Evolutionary conservation across 2,329 filamentous ascomycete species (phyloP), one percentile per base, ranked within the genome.

Genomic region (Fusarium irregulare): DNA sequence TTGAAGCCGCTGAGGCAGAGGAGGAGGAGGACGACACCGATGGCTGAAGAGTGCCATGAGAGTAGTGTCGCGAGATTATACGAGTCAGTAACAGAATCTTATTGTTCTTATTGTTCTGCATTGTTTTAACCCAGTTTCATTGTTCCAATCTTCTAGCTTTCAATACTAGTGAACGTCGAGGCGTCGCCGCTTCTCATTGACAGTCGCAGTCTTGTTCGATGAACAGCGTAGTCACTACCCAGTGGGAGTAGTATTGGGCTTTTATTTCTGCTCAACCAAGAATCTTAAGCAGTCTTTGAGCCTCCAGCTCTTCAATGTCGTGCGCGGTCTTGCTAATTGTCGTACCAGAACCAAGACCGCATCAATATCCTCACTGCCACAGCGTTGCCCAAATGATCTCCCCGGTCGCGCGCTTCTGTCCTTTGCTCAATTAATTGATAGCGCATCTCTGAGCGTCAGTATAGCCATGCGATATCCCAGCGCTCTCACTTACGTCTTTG

Each of bases 11-110:
- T 1, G 21, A 16, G 9, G 18, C 25, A 23, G 25, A 20, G 14
- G 14, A 20, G 23, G 18, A 23, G 14, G 18, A 23, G 14, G 18
- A 1, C 6, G 9, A 21, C 3, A 46, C 16, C 4, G 28, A 48
- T 30, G 14, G 34, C 34, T 37, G 34, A 37, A 37, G 18, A 37
- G 34, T 2, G 10, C 34, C 18, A 37, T 7, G 34, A 6, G 18
- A 37, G 0, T 37, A 2, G 4, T 1, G 9, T 37, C 34, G 5
- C 18, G 34, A 37, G 1, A 12, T 37, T n/a, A 37, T 37, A 37
- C 34, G 0, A n/a, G 34, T 37, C 10, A 37, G 34, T 37, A n/a
- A n/a, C 34, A 6, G 10, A n/a, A 11, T n/a, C 3, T 0, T 23
- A 23, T 23, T 23, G 21, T 23, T 21, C 21, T 21, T 11, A 37